phyloP scores from a whole-genome alignment of 1,284 basidiomycete species.

The Fomitopsis pinicola region DNA sequence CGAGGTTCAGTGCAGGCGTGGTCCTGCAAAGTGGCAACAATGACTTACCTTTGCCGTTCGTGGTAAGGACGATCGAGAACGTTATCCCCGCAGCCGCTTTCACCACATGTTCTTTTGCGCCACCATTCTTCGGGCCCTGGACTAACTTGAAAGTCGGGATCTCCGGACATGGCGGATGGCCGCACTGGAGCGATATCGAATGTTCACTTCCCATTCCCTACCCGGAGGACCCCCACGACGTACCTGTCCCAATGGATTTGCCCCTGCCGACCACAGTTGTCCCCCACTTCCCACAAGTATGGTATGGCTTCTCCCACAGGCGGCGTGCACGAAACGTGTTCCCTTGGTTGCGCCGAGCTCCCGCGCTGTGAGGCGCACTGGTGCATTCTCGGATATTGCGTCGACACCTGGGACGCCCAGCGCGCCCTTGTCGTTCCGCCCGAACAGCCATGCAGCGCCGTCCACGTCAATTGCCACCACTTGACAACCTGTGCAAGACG shows the following conservation, averaged over 20 bases:
- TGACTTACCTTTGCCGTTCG: slow-evolving; percentile 63
- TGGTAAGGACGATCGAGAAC: slow-evolving; percentile 81
- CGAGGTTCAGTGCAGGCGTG: not conserved
- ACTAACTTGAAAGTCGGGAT: slow-evolving; percentile 63
- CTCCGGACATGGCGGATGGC: slow-evolving; percentile 61
- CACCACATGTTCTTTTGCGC: slow-evolving; percentile 59
- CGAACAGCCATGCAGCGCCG: slow-evolving; percentile 85
- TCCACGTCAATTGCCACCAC: slow-evolving; percentile 71
- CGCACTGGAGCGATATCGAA: slow-evolving; percentile 49
- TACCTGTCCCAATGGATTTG: slow-evolving; percentile 83
- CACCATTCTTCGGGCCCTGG: slow-evolving; percentile 48
- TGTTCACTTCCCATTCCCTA: not conserved
- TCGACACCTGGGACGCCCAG: slow-evolving; percentile 54
- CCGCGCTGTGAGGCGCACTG: slow-evolving; percentile 54
- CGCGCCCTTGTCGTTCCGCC: slow-evolving; percentile 65
- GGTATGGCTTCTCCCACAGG: slow-evolving; percentile 79
- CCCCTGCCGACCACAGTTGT: slow-evolving; percentile 79
- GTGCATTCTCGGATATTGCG: slow-evolving; percentile 68
- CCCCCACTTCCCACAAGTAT: slow-evolving; percentile 82
- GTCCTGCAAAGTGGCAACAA: not conserved
- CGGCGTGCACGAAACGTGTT: slow-evolving; percentile 75
- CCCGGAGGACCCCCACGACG: slow-evolving; percentile 15
- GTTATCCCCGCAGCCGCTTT: slow-evolving; percentile 79
- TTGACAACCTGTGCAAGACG: slow-evolving; percentile 71
- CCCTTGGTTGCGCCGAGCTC: slow-evolving; percentile 59